Conservation (phyloP, 306 rosid species). For the Citrullus mucosospermus region DNA sequence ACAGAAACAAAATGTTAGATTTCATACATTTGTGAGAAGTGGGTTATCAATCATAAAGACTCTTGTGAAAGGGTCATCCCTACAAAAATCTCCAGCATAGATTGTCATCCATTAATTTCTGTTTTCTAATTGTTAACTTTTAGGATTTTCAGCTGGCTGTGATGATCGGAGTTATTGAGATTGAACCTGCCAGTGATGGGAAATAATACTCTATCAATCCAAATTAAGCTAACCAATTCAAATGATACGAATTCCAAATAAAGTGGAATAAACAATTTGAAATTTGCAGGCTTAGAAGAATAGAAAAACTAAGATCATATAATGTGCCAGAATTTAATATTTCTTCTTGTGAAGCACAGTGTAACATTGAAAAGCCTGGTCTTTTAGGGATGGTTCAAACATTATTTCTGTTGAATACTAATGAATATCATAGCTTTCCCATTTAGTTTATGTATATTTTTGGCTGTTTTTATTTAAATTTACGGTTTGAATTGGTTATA, state of each 20-base stretch:
- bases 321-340: background rate
- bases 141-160: background rate
- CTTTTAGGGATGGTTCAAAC: background rate
- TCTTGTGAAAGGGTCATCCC: too few relatives aligned
- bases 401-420: background rate
- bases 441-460: background rate
- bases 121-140: background rate
- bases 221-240: too few relatives aligned
- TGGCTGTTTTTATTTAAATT: background rate
- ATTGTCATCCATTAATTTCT: background rate
- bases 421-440: background rate
- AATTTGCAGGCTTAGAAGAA: too few relatives aligned
- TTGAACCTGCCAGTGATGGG: background rate
- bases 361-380: background rate
- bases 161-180: background rate
- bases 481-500: slow-evolving; percentile 7
- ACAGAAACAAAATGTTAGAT: too few relatives aligned
- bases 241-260: too few relatives aligned
- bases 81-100: background rate
- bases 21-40: too few relatives aligned
- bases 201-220: too few relatives aligned
- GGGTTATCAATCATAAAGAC: too few relatives aligned
- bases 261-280: too few relatives aligned
- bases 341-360: background rate
- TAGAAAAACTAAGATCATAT: too few relatives aligned